Evolutionary conservation across 2,329 filamentous ascomycete species (phyloP).

Genomic region (Lachnellula arida): DNA sequence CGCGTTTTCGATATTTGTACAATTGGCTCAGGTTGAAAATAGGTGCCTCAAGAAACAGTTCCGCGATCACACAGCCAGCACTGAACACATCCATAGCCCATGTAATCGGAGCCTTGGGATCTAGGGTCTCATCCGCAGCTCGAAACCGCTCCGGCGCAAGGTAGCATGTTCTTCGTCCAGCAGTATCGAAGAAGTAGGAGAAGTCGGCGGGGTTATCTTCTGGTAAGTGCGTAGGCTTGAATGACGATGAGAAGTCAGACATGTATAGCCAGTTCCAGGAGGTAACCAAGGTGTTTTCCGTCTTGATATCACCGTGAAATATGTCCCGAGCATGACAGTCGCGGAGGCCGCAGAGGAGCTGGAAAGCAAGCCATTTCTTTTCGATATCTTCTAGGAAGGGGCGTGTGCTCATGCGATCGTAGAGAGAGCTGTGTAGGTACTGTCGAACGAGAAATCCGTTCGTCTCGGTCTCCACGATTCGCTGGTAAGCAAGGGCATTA

Average conservation of each 20-base stretch:
- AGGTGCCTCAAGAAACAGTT: constrained; percentile 89
- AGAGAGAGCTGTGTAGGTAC: constrained; percentile 93
- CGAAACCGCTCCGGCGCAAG: constrained; percentile 91
- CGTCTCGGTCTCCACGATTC: constrained; percentile 84
- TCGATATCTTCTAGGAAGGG: constrained; percentile 97
- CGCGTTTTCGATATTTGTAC: constrained; percentile 87
- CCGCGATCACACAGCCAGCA: constrained; percentile 91
- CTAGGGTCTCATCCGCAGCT: constrained; percentile 60
- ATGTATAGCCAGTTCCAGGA: constrained; percentile 99
- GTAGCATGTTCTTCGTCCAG: constrained; percentile 87
- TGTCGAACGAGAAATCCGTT: constrained; percentile 92
- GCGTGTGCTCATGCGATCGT: constrained; percentile 92
- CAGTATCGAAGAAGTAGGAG: constrained; percentile 95
- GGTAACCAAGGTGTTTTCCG: constrained; percentile 92
- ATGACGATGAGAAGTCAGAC: constrained; percentile 93
- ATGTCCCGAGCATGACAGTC: constrained; percentile 87
- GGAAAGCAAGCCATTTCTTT: constrained; percentile 98
- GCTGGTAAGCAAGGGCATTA: constrained; percentile 86
- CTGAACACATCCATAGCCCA: constrained; percentile 99
- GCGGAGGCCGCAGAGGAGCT: constrained; percentile 84
- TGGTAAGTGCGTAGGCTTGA: constrained; percentile 89
- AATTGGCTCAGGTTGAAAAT: constrained; percentile 98
- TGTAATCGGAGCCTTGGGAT: constrained; percentile 59
- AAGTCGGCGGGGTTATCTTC: constrained; percentile 98
- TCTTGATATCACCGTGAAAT: constrained; percentile 98